These are phyloP conservation scores for Tolypocladium tropicale DNA, from an alignment of 2,329 filamentous ascomycete genomes.

Conservation along the genomic window DNA sequence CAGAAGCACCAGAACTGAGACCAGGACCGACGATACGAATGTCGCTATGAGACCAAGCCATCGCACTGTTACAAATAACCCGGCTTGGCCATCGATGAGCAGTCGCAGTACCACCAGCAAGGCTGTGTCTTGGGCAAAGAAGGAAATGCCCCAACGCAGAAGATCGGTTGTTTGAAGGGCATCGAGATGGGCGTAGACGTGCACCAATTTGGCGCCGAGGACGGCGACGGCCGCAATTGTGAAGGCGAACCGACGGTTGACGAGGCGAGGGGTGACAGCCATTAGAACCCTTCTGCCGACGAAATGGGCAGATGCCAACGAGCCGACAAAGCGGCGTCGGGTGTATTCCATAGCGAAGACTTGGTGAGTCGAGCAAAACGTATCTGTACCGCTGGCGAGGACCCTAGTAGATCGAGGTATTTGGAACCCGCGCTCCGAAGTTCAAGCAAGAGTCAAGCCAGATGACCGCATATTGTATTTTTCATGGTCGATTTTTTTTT, in stretches of 20 bases:
- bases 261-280: background rate
- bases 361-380: background rate
- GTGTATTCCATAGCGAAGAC: background rate
- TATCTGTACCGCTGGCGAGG: background rate
- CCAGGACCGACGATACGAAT: background rate
- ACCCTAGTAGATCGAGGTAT: background rate
- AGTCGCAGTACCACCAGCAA: conserved; percentile 10
- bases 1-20: conserved; percentile 3
- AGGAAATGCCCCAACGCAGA: conserved; percentile 12
- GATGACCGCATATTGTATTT: background rate
- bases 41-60: conserved; percentile 1
- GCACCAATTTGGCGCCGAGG: conserved; percentile 11
- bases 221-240: conserved; percentile 10
- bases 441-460: background rate
- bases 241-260: conserved; percentile 11
- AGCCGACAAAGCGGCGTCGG: background rate
- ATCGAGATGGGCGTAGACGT: conserved; percentile 11
- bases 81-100: conserved; percentile 5
- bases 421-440: background rate
- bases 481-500: background rate
- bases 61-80: background rate
- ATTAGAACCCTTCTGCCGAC: background rate
- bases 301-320: background rate
- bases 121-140: conserved; percentile 13
- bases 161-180: conserved; percentile 9